phyloP scores from a whole-genome alignment of 352 stramenopile species.

The Pythium aquatile region DNA sequence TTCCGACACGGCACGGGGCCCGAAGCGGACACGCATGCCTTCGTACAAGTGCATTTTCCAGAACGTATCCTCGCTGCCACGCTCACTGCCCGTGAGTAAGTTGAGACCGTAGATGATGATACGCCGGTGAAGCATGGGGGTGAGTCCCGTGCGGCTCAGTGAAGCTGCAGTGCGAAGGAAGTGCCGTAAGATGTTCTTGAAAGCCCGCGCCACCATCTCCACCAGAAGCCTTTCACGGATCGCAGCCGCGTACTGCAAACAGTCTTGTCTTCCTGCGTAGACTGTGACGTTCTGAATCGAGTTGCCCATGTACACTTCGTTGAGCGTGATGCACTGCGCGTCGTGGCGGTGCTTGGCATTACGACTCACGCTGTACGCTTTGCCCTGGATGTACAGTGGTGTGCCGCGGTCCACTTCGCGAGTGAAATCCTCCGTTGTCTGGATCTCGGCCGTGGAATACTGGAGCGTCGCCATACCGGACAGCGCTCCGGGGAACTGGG shows the following conservation, averaged over 20 bases:
- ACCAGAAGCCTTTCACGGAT: slow-evolving; percentile 71
- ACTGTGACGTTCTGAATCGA: slow-evolving; percentile 75
- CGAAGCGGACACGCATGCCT: slow-evolving; percentile 77
- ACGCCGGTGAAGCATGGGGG: slow-evolving; percentile 41
- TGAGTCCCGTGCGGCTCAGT: slow-evolving; percentile 39
- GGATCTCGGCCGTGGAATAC: slow-evolving; percentile 77
- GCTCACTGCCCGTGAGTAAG: slow-evolving; percentile 55
- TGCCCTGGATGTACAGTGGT: slow-evolving; percentile 54
- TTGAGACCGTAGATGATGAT: slow-evolving; percentile 65
- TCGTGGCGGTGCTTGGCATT: slow-evolving; percentile 49
- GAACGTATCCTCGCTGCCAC: slow-evolving; percentile 54
- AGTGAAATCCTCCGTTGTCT: slow-evolving; percentile 81
- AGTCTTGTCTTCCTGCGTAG: slow-evolving; percentile 63
- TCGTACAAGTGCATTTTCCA: slow-evolving; percentile 75
- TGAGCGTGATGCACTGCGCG: slow-evolving; percentile 60
- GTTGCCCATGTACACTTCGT: slow-evolving; percentile 47
- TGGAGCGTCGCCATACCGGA: slow-evolving; percentile 74
- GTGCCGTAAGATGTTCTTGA: slow-evolving; percentile 87
- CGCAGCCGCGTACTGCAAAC: slow-evolving; percentile 42
- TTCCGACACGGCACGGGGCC: slow-evolving; percentile 53
- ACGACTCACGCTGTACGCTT: slow-evolving; percentile 45
- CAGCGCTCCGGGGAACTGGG: slow-evolving; percentile 76
- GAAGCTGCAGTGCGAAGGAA: slow-evolving; percentile 53
- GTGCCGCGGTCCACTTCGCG: slow-evolving; percentile 76
- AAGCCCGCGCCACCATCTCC: slow-evolving; percentile 86